A percentile compares a stretch with the other conserved stretches of the same genome.
Evolutionary conservation across 139 green algal genomes (phyloP).

Genomic region (Coccomyxa sp.): DNA sequence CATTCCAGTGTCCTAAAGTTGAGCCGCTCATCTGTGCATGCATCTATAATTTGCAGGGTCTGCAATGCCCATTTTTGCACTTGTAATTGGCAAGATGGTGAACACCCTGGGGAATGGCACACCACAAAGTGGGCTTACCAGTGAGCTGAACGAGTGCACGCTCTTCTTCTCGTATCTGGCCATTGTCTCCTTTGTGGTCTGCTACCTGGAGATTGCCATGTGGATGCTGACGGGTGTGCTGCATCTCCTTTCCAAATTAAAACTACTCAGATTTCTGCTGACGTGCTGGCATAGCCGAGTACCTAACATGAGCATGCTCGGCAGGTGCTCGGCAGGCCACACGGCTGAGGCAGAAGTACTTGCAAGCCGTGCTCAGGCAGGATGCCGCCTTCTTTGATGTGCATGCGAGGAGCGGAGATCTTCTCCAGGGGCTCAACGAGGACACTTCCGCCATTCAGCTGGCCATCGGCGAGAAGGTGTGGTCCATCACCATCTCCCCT

Average conservation of each 20-base stretch:
- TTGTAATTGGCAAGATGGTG: constrained; percentile 62
- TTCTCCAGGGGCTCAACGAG: constrained; percentile 63
- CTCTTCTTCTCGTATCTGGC: constrained; percentile 69
- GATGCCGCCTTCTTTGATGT: constrained; percentile 85
- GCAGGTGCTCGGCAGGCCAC: background rate
- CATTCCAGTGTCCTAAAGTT: too few relatives aligned
- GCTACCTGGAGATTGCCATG: constrained; percentile 42
- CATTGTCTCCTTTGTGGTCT: constrained; percentile 31
- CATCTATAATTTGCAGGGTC: constrained; percentile 13
- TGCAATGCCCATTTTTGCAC: constrained; percentile 52
- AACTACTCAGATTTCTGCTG: background rate
- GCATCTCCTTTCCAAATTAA: background rate
- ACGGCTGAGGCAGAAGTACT: constrained; percentile 16
- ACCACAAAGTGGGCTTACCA: background rate
- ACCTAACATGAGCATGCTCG: background rate
- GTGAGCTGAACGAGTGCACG: constrained; percentile 20
- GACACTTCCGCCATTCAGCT: constrained; percentile 56
- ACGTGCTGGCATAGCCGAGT: background rate
- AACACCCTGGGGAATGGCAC: constrained; percentile 24
- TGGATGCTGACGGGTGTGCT: constrained; percentile 37
- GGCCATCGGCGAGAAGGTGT: constrained; percentile 56
- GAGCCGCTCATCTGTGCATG: too few relatives aligned
- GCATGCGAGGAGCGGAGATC: constrained; percentile 41
- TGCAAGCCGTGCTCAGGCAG: constrained; percentile 39
- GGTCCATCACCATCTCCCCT: background rate